These are phyloP conservation scores for Ophiostoma piceae DNA, from an alignment of 2,329 filamentous ascomycete species.

Conservation along the genomic window DNA sequence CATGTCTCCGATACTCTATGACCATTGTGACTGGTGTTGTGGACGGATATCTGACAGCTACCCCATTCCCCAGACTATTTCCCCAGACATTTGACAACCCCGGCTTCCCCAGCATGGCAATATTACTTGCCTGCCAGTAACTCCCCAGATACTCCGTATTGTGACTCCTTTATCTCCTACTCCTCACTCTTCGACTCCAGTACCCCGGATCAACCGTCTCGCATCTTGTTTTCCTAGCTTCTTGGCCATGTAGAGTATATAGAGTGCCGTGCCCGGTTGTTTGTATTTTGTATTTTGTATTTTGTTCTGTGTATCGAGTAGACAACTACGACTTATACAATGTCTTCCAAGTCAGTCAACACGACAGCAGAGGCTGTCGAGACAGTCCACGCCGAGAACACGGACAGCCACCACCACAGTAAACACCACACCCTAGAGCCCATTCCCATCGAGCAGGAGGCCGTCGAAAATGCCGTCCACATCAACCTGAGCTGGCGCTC, in stretches of 20 bases:
- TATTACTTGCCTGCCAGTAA: no score
- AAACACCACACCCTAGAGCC: conserved; percentile 21
- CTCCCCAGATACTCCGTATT: background rate
- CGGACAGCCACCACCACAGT: background rate
- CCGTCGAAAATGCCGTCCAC: conserved; percentile 35
- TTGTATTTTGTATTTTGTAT: background rate
- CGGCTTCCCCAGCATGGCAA: background rate
- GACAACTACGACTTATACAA: background rate
- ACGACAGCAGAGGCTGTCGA: background rate
- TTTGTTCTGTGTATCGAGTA: background rate
- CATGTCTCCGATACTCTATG: conserved; percentile 10
- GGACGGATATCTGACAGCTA: background rate
- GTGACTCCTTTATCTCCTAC: background rate
- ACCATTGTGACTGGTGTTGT: background rate
- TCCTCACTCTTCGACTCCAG: background rate
- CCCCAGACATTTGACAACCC: background rate
- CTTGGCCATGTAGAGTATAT: conserved; percentile 2
- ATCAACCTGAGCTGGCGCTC: conserved; percentile 51
- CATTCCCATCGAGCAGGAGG: conserved; percentile 32
- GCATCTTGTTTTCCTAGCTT: conserved; percentile 3
- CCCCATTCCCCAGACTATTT: conserved; percentile 7
- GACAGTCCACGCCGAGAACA: conserved; percentile 10
- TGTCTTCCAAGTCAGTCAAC: conserved; percentile 12
- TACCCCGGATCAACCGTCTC: background rate
- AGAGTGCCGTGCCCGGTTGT: background rate